Base-by-base conservation (phyloP, 768 basidiomycete genomes). In the Filobasidium floriforme region DNA sequence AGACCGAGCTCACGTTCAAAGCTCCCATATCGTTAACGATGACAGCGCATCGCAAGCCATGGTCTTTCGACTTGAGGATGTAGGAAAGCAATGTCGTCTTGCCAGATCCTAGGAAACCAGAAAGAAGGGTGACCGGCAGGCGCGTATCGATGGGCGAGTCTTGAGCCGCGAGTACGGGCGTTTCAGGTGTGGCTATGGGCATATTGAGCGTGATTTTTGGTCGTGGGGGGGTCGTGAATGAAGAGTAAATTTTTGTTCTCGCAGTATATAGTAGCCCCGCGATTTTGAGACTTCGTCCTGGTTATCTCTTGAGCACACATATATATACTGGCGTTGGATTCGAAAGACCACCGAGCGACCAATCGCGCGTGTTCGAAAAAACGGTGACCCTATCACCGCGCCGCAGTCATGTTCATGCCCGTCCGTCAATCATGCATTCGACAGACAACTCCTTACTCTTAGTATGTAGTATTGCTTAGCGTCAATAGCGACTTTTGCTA, bases 61-160 rank as follows among this genome's bases (percentile, higher is more conserved):
- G 76, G 22, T 73, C 63, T 32, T 60, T 64, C 57, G 46, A 49
- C 14, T 49, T 49, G 46, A 49, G 46, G 46, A 49, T 49, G 46
- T 49, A 49, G 46, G 46, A 49, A 3, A 49, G 14, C 41, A 97
- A 80, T 0, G 94, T 97, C 3, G 90, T 92, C 79, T 98, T 98
- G 59, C 94, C 94, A 14, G 80, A 75, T 19, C 94, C 94, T 2
- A 98, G 85, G 73, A 94, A 97, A 19, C 94, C 94, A 62, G 89
- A 92, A 63, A 98, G 89, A 65, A 98, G 89, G 5, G 94, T 97
- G 28, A 96, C 83, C 4, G 94, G 94, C 0, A 94, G 22, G 46
- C 46, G 46, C 46, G 46, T 49, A 12, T 49, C 46, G 46, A 49
- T 15, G 5, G 46, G 15, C 32, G 32, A 37, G 9, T 37, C 32